Evolutionary conservation across 2,329 filamentous ascomycete species (phyloP).

Genomic region (Drechslerella dactyloides): DNA sequence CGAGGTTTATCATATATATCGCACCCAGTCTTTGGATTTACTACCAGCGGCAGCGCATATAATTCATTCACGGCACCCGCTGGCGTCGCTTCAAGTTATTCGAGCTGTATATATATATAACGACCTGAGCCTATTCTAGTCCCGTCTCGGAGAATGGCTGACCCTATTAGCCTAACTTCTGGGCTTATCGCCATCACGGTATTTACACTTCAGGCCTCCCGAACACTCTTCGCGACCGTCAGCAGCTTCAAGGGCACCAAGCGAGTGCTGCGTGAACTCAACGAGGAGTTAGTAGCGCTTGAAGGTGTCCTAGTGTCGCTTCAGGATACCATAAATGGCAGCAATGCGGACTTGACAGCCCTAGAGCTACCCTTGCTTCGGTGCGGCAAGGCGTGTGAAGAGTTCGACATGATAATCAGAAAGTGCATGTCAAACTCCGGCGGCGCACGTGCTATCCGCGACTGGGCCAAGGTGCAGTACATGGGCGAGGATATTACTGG

Average conservation of each 20-base stretch:
- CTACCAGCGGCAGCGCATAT: no score
- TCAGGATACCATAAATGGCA: slow-evolving; percentile 55
- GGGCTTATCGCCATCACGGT: slow-evolving; percentile 57
- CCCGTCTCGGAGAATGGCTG: slow-evolving; percentile 56
- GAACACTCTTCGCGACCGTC: slow-evolving; percentile 58
- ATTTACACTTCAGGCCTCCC: slow-evolving; percentile 59
- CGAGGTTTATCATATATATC: no score
- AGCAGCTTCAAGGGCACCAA: slow-evolving; percentile 58
- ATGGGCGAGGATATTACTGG: slow-evolving; percentile 60
- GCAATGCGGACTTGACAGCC: slow-evolving; percentile 55
- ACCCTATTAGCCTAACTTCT: slow-evolving; percentile 58
- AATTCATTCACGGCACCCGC: no score
- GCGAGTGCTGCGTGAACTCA: slow-evolving; percentile 59
- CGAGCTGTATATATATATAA: no score
- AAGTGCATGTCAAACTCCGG: slow-evolving; percentile 58
- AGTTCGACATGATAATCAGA: slow-evolving; percentile 59
- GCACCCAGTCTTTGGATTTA: no score
- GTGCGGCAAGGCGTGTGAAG: slow-evolving; percentile 60
- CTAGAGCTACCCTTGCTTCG: slow-evolving; percentile 59
- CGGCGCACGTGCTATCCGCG: slow-evolving; percentile 58
- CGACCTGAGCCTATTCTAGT: background rate
- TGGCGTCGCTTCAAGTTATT: background rate
- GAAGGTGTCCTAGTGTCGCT: slow-evolving; percentile 58
- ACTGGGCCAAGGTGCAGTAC: slow-evolving; percentile 61
- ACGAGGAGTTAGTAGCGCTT: slow-evolving; percentile 59